Conservation (phyloP, 139 green algal species). For the Micractinium sp. region DNA sequence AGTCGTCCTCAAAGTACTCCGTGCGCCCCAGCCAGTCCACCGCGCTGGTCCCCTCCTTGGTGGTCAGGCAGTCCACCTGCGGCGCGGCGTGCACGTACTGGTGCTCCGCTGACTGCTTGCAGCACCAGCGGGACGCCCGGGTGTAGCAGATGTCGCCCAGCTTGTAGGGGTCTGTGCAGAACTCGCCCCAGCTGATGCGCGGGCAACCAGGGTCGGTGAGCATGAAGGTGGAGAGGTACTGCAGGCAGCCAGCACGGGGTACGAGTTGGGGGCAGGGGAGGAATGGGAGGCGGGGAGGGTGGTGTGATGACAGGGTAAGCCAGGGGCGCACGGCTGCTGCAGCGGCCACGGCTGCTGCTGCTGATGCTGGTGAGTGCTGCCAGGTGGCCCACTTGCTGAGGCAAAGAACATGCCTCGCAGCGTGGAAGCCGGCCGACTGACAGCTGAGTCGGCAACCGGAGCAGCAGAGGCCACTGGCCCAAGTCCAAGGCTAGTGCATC, state of each 20-base stretch:
- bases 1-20: slow-evolving; percentile 20
- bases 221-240: neutral
- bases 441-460: too few relatives aligned
- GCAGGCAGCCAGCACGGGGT: neutral
- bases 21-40: slow-evolving; percentile 16
- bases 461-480: too few relatives aligned
- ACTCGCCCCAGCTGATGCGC: neutral
- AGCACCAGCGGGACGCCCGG: neutral
- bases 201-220: neutral
- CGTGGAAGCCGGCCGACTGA: too few relatives aligned
- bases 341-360: too few relatives aligned
- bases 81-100: slow-evolving; percentile 18
- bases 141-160: slow-evolving; percentile 13
- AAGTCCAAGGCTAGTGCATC: too few relatives aligned
- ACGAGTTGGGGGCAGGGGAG: neutral
- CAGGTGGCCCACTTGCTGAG: too few relatives aligned
- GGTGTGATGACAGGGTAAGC: too few relatives aligned
- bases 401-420: too few relatives aligned
- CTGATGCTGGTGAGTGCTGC: too few relatives aligned
- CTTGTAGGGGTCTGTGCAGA: neutral
- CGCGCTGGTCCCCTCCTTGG: neutral
- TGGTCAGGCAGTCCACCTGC: slow-evolving; percentile 11
- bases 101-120: slow-evolving; percentile 2
- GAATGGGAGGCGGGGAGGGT: too few relatives aligned
- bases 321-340: too few relatives aligned